Conservation (phyloP, 495 filamentous ascomycete species). For the Lasiosphaeria ovina region DNA sequence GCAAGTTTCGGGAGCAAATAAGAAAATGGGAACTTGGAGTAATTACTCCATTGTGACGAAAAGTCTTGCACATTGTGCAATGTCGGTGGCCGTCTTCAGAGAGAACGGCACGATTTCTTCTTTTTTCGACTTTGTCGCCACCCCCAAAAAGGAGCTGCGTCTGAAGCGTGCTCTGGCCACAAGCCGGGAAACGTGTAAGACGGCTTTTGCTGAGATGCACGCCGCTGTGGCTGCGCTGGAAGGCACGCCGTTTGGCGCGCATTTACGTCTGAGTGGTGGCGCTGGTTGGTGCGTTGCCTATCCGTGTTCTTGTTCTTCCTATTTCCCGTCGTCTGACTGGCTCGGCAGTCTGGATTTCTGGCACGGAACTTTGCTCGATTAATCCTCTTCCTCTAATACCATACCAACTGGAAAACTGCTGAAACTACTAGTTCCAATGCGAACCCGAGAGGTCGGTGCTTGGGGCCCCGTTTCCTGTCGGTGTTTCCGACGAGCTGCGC, state of each 20-base stretch:
- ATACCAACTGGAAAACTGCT: neutral
- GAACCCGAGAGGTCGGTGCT: neutral
- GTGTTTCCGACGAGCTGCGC: neutral
- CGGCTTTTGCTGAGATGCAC: neutral
- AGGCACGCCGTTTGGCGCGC: neutral
- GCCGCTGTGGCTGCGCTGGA: neutral
- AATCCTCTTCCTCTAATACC: neutral
- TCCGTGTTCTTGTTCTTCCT: too few species aligned
- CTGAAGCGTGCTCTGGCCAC: neutral
- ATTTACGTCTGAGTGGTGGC: neutral
- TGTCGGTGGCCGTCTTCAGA: neutral
- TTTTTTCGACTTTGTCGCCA: conserved; percentile 4
- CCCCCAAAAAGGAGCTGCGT: neutral
- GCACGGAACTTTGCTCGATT: neutral
- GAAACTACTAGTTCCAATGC: neutral
- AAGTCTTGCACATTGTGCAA: too few species aligned
- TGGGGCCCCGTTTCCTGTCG: neutral
- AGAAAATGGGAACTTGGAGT: too few species aligned
- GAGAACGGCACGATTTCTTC: neutral
- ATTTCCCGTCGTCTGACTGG: too few species aligned
- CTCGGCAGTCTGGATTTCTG: too few species aligned
- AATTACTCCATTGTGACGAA: too few species aligned
- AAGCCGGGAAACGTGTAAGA: neutral
- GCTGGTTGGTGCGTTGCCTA: too few species aligned
- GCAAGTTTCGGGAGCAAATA: too few species aligned